These are phyloP conservation scores for Blastomyces gilchristii DNA, from an alignment of 2,329 filamentous ascomycete species.

Conservation along the genomic window DNA sequence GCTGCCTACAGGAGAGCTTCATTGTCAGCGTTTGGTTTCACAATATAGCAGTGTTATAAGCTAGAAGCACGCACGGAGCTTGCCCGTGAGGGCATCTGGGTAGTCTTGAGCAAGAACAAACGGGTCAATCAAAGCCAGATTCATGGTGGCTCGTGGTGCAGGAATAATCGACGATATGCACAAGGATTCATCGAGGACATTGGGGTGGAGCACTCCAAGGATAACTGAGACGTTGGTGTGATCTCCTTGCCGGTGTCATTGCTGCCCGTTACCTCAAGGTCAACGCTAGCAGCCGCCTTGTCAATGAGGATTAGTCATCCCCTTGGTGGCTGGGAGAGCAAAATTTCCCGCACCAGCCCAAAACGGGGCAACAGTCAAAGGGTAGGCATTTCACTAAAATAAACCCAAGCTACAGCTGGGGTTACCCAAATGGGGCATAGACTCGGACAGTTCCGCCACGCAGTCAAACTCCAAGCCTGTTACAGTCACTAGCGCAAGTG, in stretches of 20 bases:
- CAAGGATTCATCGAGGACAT: slow-evolving; percentile 4
- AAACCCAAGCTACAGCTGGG: neutral
- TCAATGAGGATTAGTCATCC: neutral
- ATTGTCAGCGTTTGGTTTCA: slow-evolving; percentile 7
- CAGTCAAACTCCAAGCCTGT: neutral
- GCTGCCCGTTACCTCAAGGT: neutral
- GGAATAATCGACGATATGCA: neutral
- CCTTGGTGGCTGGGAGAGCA: neutral
- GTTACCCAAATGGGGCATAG: neutral
- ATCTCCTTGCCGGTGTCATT: neutral
- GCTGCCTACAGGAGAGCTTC: slow-evolving; percentile 37
- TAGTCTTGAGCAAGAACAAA: slow-evolving; percentile 70
- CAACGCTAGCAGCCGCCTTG: neutral
- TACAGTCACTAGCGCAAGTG: neutral
- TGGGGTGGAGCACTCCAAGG: neutral
- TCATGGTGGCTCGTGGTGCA: slow-evolving; percentile 43
- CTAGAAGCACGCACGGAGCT: slow-evolving; percentile 55
- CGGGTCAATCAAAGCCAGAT: slow-evolving; percentile 61
- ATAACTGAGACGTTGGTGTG: neutral
- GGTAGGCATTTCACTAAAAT: neutral
- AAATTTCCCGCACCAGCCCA: neutral
- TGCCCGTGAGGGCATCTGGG: slow-evolving; percentile 79
- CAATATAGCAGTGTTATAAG: slow-evolving; percentile 28
- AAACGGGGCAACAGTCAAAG: neutral
- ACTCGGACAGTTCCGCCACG: neutral